Conservation (phyloP, 495 filamentous ascomycete genomes). For the Schizothecium vesticola region DNA sequence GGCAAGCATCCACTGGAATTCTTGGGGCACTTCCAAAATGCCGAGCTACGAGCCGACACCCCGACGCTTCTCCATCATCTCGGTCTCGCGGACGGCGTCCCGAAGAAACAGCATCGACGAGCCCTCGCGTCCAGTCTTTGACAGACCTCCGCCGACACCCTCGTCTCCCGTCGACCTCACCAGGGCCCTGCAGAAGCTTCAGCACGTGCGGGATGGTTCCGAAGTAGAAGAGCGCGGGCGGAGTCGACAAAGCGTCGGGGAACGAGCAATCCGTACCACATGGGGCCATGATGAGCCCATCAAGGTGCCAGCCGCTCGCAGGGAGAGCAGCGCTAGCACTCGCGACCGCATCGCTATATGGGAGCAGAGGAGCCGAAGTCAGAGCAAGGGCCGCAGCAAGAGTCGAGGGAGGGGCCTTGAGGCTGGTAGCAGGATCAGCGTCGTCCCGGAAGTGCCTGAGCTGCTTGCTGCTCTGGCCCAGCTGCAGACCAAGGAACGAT, state of each 20-base stretch:
- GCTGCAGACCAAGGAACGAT: neutral
- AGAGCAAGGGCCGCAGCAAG: constrained; percentile 19
- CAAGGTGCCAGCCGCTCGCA: constrained; percentile 7
- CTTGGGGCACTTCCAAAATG: constrained; percentile 2
- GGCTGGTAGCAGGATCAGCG: constrained; percentile 17
- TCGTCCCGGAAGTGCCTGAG: constrained; percentile 24
- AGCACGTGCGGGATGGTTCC: neutral
- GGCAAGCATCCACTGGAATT: neutral
- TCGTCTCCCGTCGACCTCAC: constrained; percentile 12
- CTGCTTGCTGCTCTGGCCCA: constrained; percentile 1
- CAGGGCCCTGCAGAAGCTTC: constrained; percentile 5
- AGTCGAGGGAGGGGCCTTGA: constrained; percentile 17
- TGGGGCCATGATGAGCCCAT: constrained; percentile 6
- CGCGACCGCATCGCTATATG: constrained; percentile 19
- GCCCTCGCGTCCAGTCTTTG: neutral
- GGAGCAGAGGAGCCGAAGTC: constrained; percentile 21
- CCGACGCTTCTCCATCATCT: constrained; percentile 18
- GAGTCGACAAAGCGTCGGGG: constrained; percentile 5
- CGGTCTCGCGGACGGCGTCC: constrained; percentile 14
- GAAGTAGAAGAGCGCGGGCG: constrained; percentile 10
- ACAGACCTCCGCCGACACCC: neutral
- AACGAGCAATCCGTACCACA: neutral
- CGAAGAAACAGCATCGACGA: constrained; percentile 24
- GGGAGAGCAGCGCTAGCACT: constrained; percentile 22
- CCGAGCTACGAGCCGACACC: constrained; percentile 25